Evolutionary conservation across 2,329 filamentous ascomycete genomes (phyloP), one percentile per base, ranked within the genome.

Genomic region (Calonectria ilicicola): DNA sequence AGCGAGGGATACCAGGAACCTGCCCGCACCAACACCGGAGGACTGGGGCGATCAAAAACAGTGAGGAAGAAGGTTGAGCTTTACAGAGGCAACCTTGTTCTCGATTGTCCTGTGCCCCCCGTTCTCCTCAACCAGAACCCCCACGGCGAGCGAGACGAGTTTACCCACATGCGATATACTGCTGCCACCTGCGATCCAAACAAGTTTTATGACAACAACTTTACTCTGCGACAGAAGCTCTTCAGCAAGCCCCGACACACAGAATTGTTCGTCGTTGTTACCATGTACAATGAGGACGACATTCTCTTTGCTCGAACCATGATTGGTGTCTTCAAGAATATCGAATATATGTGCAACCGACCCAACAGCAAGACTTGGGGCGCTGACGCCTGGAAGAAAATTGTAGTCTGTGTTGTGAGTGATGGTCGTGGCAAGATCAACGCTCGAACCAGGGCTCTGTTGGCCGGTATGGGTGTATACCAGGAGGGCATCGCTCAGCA

Each of bases 201-300:
- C 19, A 91, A 97, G 70, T 98, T 98, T 82, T 95, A 94, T 82
- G 92, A 95, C 5, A 92, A 95, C 80, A 94, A 96, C 73, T 98
- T 98, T 79, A 98, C 96, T 1, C 86, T 98, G 72, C 94, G 96
- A 74, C 96, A 98, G 85, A 93, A 92, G 81, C 91, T 98, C 27
- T 98, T 98, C 82, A 95, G 95, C 69, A 98, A 98, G 84, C 93
- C 95, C 4, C 90, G 96, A 67, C 94, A 98, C 81, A 98, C 96
- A 0, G 96, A 98, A 85, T 88, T 98, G 2, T 98, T 98, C 84
- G 98, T 98, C 80, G 96, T 96, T 40, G 92, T 98, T 67, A 98
- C 96, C 70, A 98, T 98, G 96, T 99, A 99, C 87, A 99, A 99
- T 82, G 97, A 99, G 82, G 96, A 99, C 83, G 97, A 99, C 80